A percentile compares a stretch with the other conserved stretches of the same genome.
Conservation (phyloP, 805 yeast genomes). For the Ogataea saltuana region DNA sequence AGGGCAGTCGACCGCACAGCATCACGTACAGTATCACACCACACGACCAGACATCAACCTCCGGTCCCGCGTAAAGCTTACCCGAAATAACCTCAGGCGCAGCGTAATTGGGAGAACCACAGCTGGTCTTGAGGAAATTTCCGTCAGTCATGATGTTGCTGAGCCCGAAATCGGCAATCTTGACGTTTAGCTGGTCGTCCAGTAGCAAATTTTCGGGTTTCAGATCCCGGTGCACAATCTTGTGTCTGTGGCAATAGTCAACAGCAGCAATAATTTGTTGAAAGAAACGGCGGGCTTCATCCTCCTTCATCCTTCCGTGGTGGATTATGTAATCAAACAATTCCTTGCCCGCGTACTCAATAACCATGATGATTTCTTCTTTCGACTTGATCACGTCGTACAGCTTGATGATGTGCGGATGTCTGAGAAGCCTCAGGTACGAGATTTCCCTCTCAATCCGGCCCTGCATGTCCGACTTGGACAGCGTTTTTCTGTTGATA, state of each 20-base stretch:
- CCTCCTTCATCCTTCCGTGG: constrained; percentile 88
- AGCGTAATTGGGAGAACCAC: constrained; percentile 97
- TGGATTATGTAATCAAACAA: constrained; percentile 94
- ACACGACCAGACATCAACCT: constrained; percentile 97
- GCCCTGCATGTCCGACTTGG: constrained; percentile 96
- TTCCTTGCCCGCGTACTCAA: constrained; percentile 96
- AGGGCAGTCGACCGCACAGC: constrained; percentile 94
- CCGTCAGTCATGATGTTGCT: constrained; percentile 98
- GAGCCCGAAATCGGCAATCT: constrained; percentile 94
- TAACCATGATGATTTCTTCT: constrained; percentile 96
- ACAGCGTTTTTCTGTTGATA: constrained; percentile 87
- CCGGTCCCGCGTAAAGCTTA: constrained; percentile 95
- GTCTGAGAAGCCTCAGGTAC: constrained; percentile 81
- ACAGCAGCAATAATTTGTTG: constrained; percentile 97
- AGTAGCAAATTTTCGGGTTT: constrained; percentile 91
- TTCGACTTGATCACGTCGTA: constrained; percentile 94
- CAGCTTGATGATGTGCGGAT: constrained; percentile 93
- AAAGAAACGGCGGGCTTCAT: constrained; percentile 88
- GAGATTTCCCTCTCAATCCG: constrained; percentile 93
- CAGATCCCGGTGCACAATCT: constrained; percentile 93
- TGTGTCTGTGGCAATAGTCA: constrained; percentile 94
- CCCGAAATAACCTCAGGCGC: constrained; percentile 98
- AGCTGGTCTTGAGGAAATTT: constrained; percentile 87
- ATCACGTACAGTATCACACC: constrained; percentile 94
- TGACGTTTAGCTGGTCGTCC: constrained; percentile 88